Base-by-base conservation (phyloP, 176 grass and related monocot genomes). In the Olyra latifolia region DNA sequence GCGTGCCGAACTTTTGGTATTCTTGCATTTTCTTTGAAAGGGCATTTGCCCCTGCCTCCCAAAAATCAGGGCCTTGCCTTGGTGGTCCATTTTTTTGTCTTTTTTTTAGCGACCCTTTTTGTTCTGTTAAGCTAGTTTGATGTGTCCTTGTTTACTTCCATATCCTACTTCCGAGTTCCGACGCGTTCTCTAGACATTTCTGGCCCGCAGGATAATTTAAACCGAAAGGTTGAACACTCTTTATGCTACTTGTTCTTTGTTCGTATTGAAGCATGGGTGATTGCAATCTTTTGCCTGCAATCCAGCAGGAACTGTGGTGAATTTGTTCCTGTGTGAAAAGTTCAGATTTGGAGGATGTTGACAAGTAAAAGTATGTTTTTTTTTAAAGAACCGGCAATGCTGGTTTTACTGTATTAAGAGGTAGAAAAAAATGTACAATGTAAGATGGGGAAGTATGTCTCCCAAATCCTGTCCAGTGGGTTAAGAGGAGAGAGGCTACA, bases 281-380 rank as follows among this genome's bases (percentile, higher is more conserved):
- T 66, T 55, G 27, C 25, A 67, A 32, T 67, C 16, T 40, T 22
- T 23, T 32, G 52, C 47, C 45, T 67, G 39, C 61, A 83, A 5
- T 30, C 59, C 6, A 28, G 15, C 28, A 69, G 15, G 15, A 75
- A 54, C 23, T 27, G 40, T 66, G 60, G 6, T 19, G 19, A 59
- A 56, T 75, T 56, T 56, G 13, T 75, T 35, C 17, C 24, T 32
- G 27, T 49, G 39, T 45, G 55, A 61, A 45, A 61, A 45, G 40
- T 78, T 3, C 35, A 77, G 20, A 63, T 63, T 77, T 73, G 27
- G 16, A 56, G 42, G 23, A 38, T 64, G 25, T 73, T 56, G 32
- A 41, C 41, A 47, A 25, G 19, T 63, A 85, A 15, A 35, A 19
- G 52, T 78, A 17, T 32, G 47, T 25, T 72, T 11, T 8, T 72